Conservation (phyloP, 768 basidiomycete species). For the Mycena epipterygia region DNA sequence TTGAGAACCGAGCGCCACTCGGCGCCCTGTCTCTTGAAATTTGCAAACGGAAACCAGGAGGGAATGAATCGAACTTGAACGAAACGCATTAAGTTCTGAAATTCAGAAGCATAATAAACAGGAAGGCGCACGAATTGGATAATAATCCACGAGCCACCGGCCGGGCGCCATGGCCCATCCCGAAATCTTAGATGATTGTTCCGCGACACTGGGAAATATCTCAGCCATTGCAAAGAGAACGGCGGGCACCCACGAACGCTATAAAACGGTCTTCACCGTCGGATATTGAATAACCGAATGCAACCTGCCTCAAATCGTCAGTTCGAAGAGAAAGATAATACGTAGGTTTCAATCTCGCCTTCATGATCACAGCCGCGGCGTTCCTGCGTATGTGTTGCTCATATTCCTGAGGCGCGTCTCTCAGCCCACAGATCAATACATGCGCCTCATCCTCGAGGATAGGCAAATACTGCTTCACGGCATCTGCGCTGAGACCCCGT, state of each 20-base stretch:
- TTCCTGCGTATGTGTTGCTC: slow-evolving; percentile 57
- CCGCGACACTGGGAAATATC: slow-evolving; percentile 41
- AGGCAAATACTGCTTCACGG: slow-evolving; percentile 50
- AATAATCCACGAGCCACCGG: slow-evolving; percentile 60
- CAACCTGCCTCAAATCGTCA: slow-evolving; percentile 25
- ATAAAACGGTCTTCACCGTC: slow-evolving; percentile 54
- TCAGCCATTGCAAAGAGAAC: neutral
- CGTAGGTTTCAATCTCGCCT: slow-evolving; percentile 36
- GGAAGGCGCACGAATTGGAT: slow-evolving; percentile 49
- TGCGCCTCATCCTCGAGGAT: slow-evolving; percentile 53
- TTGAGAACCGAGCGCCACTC: slow-evolving; percentile 54
- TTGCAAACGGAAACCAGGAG: slow-evolving; percentile 61
- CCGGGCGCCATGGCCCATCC: slow-evolving; percentile 57
- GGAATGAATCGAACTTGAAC: slow-evolving; percentile 63
- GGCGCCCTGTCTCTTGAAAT: slow-evolving; percentile 61
- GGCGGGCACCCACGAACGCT: slow-evolving; percentile 8
- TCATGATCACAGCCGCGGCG: slow-evolving; percentile 56
- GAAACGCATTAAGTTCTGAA: neutral
- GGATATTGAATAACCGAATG: slow-evolving; percentile 55
- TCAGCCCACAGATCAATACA: slow-evolving; percentile 50
- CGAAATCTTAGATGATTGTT: slow-evolving; percentile 56
- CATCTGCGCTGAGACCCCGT: slow-evolving; percentile 51
- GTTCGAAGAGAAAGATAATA: neutral
- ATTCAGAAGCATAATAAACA: neutral
- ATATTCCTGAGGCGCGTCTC: slow-evolving; percentile 46